A percentile compares a stretch with the other conserved stretches of the same genome.
Conservation (phyloP, 495 filamentous ascomycete genomes). For the Penicillium desertorum region DNA sequence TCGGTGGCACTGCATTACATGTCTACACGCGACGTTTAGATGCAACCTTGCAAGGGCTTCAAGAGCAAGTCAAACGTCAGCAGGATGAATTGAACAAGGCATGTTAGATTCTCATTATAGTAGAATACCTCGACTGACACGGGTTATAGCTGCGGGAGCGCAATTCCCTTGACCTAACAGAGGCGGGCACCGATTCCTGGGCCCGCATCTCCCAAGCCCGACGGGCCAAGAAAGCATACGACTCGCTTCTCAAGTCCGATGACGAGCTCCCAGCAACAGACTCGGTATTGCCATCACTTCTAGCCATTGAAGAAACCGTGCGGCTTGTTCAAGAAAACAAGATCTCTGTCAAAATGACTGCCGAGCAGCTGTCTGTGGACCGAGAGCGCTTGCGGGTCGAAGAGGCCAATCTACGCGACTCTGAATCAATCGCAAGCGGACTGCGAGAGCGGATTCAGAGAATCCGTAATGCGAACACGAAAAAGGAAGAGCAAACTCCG, state of each 20-base stretch:
- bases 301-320: slow-evolving; percentile 65
- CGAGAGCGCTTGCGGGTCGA: slow-evolving; percentile 58
- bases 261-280: slow-evolving; percentile 63
- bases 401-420: slow-evolving; percentile 60
- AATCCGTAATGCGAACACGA: slow-evolving; percentile 51
- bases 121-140: slow-evolving; percentile 20
- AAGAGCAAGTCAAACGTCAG: slow-evolving; percentile 63
- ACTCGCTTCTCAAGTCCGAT: slow-evolving; percentile 56
- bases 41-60: slow-evolving; percentile 62
- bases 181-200: slow-evolving; percentile 39
- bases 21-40: slow-evolving; percentile 56
- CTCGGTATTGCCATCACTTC: slow-evolving; percentile 67
- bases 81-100: slow-evolving; percentile 61
- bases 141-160: slow-evolving; percentile 44
- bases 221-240: slow-evolving; percentile 63
- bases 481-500: slow-evolving; percentile 56
- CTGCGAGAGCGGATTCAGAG: slow-evolving; percentile 60
- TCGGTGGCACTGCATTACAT: slow-evolving; percentile 36
- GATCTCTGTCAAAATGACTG: slow-evolving; percentile 54
- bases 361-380: slow-evolving; percentile 51
- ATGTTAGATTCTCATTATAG: not conserved
- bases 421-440: slow-evolving; percentile 47
- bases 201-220: slow-evolving; percentile 53
- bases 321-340: slow-evolving; percentile 63
- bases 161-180: slow-evolving; percentile 44